Conservation (phyloP, 495 filamentous ascomycete genomes). For the Usnea hakonensis region DNA sequence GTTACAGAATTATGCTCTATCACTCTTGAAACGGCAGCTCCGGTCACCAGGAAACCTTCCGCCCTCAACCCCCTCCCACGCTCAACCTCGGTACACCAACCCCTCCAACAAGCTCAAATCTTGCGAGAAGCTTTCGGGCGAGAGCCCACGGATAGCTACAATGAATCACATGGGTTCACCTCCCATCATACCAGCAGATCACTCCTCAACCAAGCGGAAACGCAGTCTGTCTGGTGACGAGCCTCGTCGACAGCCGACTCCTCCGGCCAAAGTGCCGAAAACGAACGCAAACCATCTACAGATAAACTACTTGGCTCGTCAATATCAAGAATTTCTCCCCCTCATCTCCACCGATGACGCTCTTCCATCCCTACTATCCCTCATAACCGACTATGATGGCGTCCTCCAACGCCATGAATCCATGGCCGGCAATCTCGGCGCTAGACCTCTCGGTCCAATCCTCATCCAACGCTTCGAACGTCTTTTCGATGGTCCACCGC, state of each 20-base stretch:
- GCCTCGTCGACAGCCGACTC: conserved; percentile 30
- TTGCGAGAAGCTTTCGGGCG: neutral
- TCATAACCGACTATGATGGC: conserved; percentile 73
- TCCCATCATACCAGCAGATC: conserved; percentile 10
- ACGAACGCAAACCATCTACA: conserved; percentile 53
- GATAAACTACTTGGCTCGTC: conserved; percentile 76
- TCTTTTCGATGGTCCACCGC: conserved; percentile 73
- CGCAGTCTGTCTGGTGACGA: conserved; percentile 48
- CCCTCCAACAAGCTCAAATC: neutral
- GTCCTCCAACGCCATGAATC: conserved; percentile 79
- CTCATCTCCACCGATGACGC: conserved; percentile 52
- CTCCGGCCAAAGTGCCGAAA: conserved; percentile 46
- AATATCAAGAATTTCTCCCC: conserved; percentile 53
- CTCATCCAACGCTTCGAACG: conserved; percentile 79
- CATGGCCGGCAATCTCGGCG: conserved; percentile 76
- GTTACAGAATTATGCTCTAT: neutral
- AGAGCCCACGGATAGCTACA: neutral
- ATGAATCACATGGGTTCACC: conserved; percentile 18
- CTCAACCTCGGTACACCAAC: neutral
- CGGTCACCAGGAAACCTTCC: neutral
- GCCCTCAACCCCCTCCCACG: conserved; percentile 1
- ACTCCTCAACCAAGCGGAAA: conserved; percentile 47
- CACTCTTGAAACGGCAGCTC: conserved; percentile 5
- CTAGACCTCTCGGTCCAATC: conserved; percentile 72
- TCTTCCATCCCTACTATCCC: conserved; percentile 53